phyloP scores from a whole-genome alignment of 306 rosid genomes.

The Malus orientalis region DNA sequence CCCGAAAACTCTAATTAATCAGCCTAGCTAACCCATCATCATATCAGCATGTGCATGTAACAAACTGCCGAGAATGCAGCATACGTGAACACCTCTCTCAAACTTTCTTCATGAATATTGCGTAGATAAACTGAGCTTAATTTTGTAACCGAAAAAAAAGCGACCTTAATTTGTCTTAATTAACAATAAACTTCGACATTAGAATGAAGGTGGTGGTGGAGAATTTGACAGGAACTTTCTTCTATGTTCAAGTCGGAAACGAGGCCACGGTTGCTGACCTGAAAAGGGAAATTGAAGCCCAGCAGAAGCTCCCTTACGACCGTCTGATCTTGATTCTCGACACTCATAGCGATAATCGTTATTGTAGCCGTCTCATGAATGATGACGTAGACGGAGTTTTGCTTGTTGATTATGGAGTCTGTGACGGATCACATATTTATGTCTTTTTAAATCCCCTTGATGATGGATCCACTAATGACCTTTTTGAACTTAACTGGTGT shows the following conservation, averaged over 20 bases:
- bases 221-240: constrained; percentile 34
- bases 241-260: constrained; percentile 19
- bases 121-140: neutral
- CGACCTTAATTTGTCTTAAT: neutral
- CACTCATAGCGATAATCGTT: constrained; percentile 1
- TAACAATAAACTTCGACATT: neutral
- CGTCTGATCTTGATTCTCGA: constrained; percentile 46
- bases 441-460: constrained; percentile 45
- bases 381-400: constrained; percentile 24
- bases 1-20: neutral
- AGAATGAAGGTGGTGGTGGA: constrained; percentile 30
- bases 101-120: neutral
- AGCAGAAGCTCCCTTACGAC: constrained; percentile 49
- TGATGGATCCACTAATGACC: constrained; percentile 19
- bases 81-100: constrained; percentile 9
- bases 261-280: constrained; percentile 47
- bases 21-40: neutral
- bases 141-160: neutral
- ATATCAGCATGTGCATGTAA: constrained; percentile 1
- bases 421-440: constrained; percentile 62
- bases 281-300: constrained; percentile 48
- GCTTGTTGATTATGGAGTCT: constrained; percentile 49
- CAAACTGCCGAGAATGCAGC: constrained; percentile 23
- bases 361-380: constrained; percentile 8
- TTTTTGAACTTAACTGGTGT: neutral